phyloP scores from a whole-genome alignment of 495 filamentous ascomycete genomes.

The Viridothelium virens region DNA sequence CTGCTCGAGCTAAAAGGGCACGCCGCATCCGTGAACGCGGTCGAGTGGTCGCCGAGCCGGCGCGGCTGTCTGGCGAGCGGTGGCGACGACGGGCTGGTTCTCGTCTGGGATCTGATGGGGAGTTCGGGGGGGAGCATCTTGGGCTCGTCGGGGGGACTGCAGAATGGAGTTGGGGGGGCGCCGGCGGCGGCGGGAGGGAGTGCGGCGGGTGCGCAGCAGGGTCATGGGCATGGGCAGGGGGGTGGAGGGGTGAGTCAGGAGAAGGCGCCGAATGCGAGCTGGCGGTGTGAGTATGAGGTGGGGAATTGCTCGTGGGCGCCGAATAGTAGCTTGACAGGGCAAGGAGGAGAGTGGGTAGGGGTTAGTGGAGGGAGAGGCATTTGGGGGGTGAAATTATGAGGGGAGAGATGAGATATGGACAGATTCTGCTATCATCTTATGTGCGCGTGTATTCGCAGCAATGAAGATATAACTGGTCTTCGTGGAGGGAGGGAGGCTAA shows the following conservation, averaged over 20 bases:
- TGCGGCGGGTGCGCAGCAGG: conserved; percentile 11
- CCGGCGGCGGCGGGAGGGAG: no score
- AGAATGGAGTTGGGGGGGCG: background rate
- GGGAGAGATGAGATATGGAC: background rate
- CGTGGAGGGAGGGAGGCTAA: background rate
- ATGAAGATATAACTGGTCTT: background rate
- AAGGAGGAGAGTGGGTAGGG: conserved; percentile 86
- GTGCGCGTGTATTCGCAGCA: background rate
- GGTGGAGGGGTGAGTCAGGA: conserved; percentile 35
- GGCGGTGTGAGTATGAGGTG: conserved; percentile 95
- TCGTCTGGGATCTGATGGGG: conserved; percentile 87
- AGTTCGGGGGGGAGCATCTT: background rate
- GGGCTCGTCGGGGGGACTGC: background rate
- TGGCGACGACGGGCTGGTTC: conserved; percentile 80
- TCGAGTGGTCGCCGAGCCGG: conserved; percentile 88
- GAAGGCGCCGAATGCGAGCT: conserved; percentile 66
- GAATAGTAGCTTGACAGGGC: conserved; percentile 59
- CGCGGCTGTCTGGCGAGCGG: conserved; percentile 86
- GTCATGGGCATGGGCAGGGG: background rate
- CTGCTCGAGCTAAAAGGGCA: conserved; percentile 93
- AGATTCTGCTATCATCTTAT: background rate
- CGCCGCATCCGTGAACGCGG: conserved; percentile 72
- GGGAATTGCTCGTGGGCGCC: conserved; percentile 93
- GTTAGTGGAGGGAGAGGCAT: conserved; percentile 85
- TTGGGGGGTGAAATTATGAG: conserved; percentile 73